Conservation (phyloP, 495 filamentous ascomycete genomes). For the Haplographium delicatum region DNA sequence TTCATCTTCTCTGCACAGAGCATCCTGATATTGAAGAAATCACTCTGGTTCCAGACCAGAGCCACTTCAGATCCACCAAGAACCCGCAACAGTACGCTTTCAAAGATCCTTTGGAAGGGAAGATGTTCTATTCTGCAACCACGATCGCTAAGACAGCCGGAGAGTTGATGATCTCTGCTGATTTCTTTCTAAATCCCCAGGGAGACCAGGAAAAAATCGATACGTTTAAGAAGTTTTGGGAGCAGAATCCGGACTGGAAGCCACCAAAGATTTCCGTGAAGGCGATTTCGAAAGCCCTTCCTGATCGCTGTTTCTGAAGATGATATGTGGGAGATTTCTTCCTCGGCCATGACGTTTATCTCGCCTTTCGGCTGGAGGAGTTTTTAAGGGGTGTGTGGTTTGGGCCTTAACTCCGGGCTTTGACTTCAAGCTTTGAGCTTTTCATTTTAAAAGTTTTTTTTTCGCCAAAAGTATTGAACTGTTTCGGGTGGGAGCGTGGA, state of each 20-base stretch:
- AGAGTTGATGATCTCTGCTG: background rate
- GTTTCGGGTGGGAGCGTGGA: no score
- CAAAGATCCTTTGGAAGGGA: background rate
- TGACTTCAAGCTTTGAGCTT: no score
- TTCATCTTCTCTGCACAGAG: background rate
- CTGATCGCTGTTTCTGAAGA: no score
- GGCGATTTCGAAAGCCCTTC: background rate
- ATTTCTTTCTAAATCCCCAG: background rate
- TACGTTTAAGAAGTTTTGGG: background rate
- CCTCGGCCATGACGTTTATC: no score
- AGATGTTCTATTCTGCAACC: no score
- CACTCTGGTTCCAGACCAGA: slow-evolving; percentile 1
- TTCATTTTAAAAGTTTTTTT: no score
- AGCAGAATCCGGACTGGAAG: background rate
- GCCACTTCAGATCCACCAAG: background rate
- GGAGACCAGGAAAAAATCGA: background rate
- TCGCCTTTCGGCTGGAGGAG: background rate
- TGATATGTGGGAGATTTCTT: no score
- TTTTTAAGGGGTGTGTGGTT: background rate
- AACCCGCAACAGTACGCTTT: background rate
- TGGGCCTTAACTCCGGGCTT: no score
- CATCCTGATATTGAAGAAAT: background rate
- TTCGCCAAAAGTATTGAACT: no score
- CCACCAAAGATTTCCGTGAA: background rate
- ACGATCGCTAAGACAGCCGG: background rate